Evolutionary conservation across 2,329 filamentous ascomycete genomes (phyloP).

Genomic region (Biscogniauxia sp.): DNA sequence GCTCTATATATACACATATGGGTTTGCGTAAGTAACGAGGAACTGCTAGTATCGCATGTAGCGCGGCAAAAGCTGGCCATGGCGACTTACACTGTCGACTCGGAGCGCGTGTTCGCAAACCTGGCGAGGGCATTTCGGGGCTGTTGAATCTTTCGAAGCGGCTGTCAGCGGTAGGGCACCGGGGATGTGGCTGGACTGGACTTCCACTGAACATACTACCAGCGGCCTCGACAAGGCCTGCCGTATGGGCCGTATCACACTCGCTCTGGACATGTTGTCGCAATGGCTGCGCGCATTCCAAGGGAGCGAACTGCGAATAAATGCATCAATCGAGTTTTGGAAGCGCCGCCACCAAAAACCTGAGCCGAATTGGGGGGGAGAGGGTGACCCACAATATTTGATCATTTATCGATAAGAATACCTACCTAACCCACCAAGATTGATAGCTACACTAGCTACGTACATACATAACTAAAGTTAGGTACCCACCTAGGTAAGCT

Average conservation of each 20-base stretch:
- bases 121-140: conserved; percentile 24
- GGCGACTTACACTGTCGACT: conserved; percentile 27
- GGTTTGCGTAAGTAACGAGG: background rate
- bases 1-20: conserved; percentile 16
- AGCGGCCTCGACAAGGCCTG: conserved; percentile 28
- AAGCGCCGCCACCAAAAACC: background rate
- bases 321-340: conserved; percentile 17
- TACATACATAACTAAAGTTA: conserved; percentile 7
- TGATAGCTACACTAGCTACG: conserved; percentile 6
- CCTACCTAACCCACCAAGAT: too few relatives aligned
- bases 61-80: background rate
- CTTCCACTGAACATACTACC: conserved; percentile 20
- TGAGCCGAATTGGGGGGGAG: too few relatives aligned
- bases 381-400: too few relatives aligned
- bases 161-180: background rate
- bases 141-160: conserved; percentile 27
- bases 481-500: conserved; percentile 5
- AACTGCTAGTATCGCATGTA: background rate
- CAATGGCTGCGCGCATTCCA: conserved; percentile 19
- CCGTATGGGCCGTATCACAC: conserved; percentile 30
- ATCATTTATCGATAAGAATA: conserved; percentile 26
- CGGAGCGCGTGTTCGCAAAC: conserved; percentile 22
- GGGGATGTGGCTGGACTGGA: background rate
- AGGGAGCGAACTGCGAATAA: conserved; percentile 17
- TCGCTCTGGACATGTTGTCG: conserved; percentile 29